phyloP scores from a whole-genome alignment of 2,329 filamentous ascomycete genomes.

The Neocucurbitaria cava region DNA sequence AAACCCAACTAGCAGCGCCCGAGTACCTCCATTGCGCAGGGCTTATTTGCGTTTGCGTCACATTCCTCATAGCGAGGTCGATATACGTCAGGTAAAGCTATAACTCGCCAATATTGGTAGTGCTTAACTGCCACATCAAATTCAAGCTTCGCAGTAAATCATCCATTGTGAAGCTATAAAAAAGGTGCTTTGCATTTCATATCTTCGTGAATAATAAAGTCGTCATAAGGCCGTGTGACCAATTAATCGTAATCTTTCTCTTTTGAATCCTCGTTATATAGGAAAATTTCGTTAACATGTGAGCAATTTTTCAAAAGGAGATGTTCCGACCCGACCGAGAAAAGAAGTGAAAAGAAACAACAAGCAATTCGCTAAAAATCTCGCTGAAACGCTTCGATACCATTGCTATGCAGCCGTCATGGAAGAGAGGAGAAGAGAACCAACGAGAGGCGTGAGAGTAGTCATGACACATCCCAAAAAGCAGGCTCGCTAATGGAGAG shows the following conservation, averaged over 20 bases:
- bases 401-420: constrained; percentile 44
- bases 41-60: too few relatives aligned
- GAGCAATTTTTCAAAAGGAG: constrained; percentile 8
- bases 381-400: constrained; percentile 46
- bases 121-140: not conserved
- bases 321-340: constrained; percentile 7
- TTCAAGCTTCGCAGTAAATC: not conserved
- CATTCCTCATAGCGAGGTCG: too few relatives aligned
- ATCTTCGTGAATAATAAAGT: constrained; percentile 12
- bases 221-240: constrained; percentile 20
- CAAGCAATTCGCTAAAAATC: not conserved
- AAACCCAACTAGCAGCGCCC: too few relatives aligned
- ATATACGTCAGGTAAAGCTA: too few relatives aligned
- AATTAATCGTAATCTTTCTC: constrained; percentile 21
- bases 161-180: not conserved
- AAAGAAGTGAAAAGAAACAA: not conserved
- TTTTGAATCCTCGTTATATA: constrained; percentile 14
- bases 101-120: too few relatives aligned
- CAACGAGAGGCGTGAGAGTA: constrained; percentile 29
- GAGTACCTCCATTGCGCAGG: too few relatives aligned
- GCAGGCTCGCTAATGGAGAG: not conserved
- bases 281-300: constrained; percentile 3
- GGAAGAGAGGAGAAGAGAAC: constrained; percentile 16
- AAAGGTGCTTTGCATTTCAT: constrained; percentile 16
- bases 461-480: constrained; percentile 9